A percentile compares a stretch with the other conserved stretches of the same genome.
These are phyloP conservation scores for Ogataea sp. DNA, from an alignment of 805 yeast genomes.

Conservation along the genomic window DNA sequence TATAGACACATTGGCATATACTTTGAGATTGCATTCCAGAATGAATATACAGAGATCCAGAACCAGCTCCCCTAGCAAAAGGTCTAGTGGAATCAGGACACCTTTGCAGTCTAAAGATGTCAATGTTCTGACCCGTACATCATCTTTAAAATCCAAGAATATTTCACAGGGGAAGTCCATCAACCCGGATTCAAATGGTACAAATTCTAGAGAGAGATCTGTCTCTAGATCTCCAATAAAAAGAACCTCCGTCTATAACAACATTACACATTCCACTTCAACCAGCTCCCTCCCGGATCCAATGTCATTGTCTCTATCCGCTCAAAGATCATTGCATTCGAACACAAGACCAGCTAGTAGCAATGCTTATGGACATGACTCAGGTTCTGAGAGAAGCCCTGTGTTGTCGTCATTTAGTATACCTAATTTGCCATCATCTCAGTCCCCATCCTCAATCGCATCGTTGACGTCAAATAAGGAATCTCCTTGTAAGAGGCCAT, in stretches of 20 bases:
- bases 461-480: neutral
- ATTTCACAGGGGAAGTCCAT: too few species aligned
- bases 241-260: neutral
- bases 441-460: neutral
- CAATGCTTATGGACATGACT: too few species aligned
- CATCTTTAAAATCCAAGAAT: constrained; percentile 6
- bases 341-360: too few species aligned
- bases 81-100: constrained; percentile 2
- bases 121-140: neutral
- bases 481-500: neutral
- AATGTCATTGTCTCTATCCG: neutral
- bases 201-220: too few species aligned
- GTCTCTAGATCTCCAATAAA: constrained; percentile 3
- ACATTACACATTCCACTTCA: neutral
- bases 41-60: constrained; percentile 2
- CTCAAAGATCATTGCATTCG: too few species aligned
- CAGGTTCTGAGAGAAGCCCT: neutral
- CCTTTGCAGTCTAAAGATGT: constrained; percentile 5
- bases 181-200: too few species aligned
- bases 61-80: constrained; percentile 4
- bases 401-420: neutral
- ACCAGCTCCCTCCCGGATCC: neutral
- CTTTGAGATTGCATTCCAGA: too few species aligned
- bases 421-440: neutral
- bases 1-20: too few species aligned